Conservation (phyloP, 129 eudicot genomes). For the Oenanthe sinensis region DNA sequence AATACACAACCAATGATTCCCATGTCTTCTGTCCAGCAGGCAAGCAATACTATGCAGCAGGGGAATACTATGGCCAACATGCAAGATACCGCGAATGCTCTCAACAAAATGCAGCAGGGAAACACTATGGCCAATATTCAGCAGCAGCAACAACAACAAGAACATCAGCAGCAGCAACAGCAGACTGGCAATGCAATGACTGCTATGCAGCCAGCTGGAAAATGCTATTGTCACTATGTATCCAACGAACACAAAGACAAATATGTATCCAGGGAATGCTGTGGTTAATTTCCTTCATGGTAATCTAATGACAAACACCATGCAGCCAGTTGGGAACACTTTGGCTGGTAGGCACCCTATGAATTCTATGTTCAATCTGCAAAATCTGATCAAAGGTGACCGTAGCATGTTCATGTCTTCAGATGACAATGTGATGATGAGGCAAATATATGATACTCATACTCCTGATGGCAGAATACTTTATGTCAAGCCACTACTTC, state of each 20-base stretch:
- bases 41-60: not conserved
- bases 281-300: not conserved
- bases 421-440: conserved; percentile 55
- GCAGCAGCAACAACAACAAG: conserved; percentile 11
- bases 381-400: conserved; percentile 26
- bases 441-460: conserved; percentile 46
- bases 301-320: not conserved
- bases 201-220: not conserved
- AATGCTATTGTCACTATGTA: not conserved
- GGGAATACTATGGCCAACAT: not conserved
- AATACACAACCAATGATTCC: not conserved
- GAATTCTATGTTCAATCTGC: conserved; percentile 6
- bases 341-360: not conserved
- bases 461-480: conserved; percentile 49
- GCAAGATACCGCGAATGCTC: not conserved
- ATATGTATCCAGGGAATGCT: not conserved
- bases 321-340: not conserved
- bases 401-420: conserved; percentile 41
- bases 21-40: not conserved
- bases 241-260: not conserved
- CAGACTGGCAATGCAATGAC: not conserved
- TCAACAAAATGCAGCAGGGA: conserved; percentile 4
- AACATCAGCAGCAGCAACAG: conserved; percentile 2
- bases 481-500: conserved; percentile 53
- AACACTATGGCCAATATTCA: not conserved